Evolutionary conservation across 345 rosid genomes (phyloP).

Genomic region (Sisymbrium irio): DNA sequence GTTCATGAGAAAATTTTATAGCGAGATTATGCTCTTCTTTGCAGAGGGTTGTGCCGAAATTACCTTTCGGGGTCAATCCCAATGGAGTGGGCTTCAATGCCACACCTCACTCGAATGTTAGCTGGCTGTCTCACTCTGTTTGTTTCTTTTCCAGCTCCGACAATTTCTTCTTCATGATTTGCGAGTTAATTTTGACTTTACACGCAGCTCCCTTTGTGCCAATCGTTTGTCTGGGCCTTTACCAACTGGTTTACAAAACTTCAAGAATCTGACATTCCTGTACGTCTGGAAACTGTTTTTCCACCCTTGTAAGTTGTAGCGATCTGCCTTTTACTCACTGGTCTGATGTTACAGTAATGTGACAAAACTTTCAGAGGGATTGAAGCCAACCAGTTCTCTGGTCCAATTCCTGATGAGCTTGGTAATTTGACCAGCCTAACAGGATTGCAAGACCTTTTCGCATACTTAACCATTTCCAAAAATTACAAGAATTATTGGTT

Average conservation of each 20-base stretch:
- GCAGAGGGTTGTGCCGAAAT: constrained; percentile 32
- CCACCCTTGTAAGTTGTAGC: background rate
- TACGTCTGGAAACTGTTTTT: constrained; percentile 21
- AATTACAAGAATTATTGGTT: background rate
- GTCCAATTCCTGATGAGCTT: constrained; percentile 46
- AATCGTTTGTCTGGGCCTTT: constrained; percentile 47
- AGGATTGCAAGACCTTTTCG: constrained; percentile 35
- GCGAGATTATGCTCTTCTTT: background rate
- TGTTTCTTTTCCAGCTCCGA: background rate
- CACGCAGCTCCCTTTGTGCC: constrained; percentile 40
- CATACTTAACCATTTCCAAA: background rate
- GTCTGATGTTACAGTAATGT: background rate
- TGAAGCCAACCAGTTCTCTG: constrained; percentile 53
- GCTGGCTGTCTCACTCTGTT: background rate
- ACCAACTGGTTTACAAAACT: constrained; percentile 43
- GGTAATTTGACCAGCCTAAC: constrained; percentile 44
- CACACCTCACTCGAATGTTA: constrained; percentile 41
- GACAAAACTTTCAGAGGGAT: constrained; percentile 36
- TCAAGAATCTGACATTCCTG: constrained; percentile 43
- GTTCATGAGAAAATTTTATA: background rate
- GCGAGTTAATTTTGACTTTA: background rate
- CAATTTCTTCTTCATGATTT: background rate
- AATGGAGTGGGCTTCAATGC: constrained; percentile 48
- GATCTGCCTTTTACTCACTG: background rate
- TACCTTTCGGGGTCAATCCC: constrained; percentile 54